Evolutionary conservation across 176 grass and related monocot species (phyloP).

Genomic region (Eremochloa ophiuroides): DNA sequence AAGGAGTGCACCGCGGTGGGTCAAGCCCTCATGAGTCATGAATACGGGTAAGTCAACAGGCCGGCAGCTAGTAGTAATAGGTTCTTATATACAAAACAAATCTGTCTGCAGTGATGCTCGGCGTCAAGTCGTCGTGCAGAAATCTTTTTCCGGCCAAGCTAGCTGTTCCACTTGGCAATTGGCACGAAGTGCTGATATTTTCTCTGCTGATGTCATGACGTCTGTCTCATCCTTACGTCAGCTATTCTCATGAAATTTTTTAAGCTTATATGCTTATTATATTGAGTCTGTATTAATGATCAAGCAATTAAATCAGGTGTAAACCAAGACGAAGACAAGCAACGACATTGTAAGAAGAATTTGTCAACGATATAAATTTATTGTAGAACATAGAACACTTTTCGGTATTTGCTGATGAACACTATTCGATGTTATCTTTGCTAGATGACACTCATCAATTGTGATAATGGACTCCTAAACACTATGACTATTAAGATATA

Average conservation of each 20-base stretch:
- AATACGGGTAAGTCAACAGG: too few relatives aligned
- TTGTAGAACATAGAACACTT: background rate
- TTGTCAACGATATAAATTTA: background rate
- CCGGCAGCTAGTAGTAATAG: too few relatives aligned
- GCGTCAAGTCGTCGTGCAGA: background rate
- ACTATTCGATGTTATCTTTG: background rate
- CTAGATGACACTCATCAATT: background rate
- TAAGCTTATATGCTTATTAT: background rate
- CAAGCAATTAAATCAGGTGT: background rate
- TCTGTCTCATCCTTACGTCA: background rate
- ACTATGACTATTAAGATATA: too few relatives aligned
- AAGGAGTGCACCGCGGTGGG: too few relatives aligned
- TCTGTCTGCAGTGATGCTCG: background rate
- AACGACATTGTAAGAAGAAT: background rate
- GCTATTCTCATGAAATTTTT: background rate
- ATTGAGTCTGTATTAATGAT: background rate
- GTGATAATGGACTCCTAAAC: too few relatives aligned
- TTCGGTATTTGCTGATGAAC: background rate
- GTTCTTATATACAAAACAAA: background rate
- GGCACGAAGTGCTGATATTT: background rate
- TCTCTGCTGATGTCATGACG: background rate
- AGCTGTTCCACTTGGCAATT: background rate
- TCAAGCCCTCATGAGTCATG: too few relatives aligned
- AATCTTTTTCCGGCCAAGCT: background rate
- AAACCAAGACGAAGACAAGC: background rate